phyloP scores from a whole-genome alignment of 208 protist species.

The Trypanosoma vivax region DNA sequence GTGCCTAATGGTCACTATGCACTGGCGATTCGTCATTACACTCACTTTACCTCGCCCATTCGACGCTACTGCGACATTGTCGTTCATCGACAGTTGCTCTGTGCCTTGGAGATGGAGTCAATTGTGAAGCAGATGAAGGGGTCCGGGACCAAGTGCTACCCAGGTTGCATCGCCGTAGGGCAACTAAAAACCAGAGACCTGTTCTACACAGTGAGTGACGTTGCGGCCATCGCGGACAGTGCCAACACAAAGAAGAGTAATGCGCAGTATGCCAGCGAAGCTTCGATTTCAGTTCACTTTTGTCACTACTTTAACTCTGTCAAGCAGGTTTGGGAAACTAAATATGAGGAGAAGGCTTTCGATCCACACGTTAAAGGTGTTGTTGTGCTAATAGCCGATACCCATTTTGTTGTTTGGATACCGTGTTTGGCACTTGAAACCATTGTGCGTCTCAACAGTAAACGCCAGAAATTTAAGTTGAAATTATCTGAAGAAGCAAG shows the following conservation, averaged over 20 bases:
- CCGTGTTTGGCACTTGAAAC: too few relatives aligned
- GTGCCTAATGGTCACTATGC: conserved; percentile 78
- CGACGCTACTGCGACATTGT: conserved; percentile 91
- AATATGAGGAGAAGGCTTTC: conserved; percentile 1
- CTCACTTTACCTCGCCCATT: conserved; percentile 94
- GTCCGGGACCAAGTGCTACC: conserved; percentile 10
- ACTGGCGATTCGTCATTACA: conserved; percentile 84
- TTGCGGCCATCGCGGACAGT: conserved; percentile 45
- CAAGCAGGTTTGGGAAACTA: not conserved
- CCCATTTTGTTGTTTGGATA: too few relatives aligned
- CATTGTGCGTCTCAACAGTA: conserved; percentile 36
- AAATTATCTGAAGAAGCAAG: conserved; percentile 42
- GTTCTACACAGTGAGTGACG: conserved; percentile 41
- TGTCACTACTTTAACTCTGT: conserved; percentile 72
- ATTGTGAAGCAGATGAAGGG: conserved; percentile 25
- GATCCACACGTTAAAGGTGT: conserved; percentile 13
- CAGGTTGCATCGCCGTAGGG: conserved; percentile 29
- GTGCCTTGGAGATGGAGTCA: conserved; percentile 74
- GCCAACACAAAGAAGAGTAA: conserved; percentile 52
- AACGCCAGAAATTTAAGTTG: conserved; percentile 43
- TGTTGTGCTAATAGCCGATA: too few relatives aligned
- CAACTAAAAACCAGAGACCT: conserved; percentile 27
- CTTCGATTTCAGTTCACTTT: conserved; percentile 58
- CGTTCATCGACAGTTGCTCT: conserved; percentile 83
- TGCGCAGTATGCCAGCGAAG: conserved; percentile 42